Conservation (phyloP, 1,139 yeast genomes). For the Pichia cactophila region DNA sequence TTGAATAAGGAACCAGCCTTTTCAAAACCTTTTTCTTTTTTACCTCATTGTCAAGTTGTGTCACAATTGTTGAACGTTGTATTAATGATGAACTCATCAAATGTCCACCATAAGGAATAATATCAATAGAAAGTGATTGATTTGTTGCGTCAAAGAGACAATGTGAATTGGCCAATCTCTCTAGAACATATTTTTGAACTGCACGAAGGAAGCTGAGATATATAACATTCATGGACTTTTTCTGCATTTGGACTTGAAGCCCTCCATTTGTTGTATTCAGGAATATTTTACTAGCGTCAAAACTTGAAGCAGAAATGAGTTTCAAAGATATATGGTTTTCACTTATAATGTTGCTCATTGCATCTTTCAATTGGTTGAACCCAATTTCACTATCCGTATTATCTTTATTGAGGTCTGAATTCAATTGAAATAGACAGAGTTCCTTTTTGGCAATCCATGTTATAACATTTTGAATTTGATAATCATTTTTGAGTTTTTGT, state of each 20-base stretch:
- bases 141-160: slow-evolving; percentile 13
- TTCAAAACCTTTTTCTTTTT: slow-evolving; percentile 10
- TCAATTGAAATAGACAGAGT: slow-evolving; percentile 26
- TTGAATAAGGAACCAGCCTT: slow-evolving; percentile 14
- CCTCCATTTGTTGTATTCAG: neutral
- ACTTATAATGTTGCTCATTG: slow-evolving; percentile 24
- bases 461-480: slow-evolving; percentile 22
- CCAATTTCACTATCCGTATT: slow-evolving; percentile 16
- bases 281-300: slow-evolving; percentile 17
- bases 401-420: slow-evolving; percentile 15
- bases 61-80: slow-evolving; percentile 10
- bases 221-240: slow-evolving; percentile 24
- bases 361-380: slow-evolving; percentile 26
- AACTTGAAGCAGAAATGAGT: slow-evolving; percentile 22
- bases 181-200: slow-evolving; percentile 22
- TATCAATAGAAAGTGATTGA: slow-evolving; percentile 18
- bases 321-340: slow-evolving; percentile 22
- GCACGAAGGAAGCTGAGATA: slow-evolving; percentile 29
- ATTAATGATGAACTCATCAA: slow-evolving; percentile 20
- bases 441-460: slow-evolving; percentile 27
- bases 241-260: slow-evolving; percentile 10
- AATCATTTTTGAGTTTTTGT: slow-evolving; percentile 21
- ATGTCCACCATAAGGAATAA: slow-evolving; percentile 28
- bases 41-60: neutral
- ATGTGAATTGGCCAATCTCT: slow-evolving; percentile 19